phyloP scores from a whole-genome alignment of 2,329 filamentous ascomycete species.

The Colletotrichum liaoningense region DNA sequence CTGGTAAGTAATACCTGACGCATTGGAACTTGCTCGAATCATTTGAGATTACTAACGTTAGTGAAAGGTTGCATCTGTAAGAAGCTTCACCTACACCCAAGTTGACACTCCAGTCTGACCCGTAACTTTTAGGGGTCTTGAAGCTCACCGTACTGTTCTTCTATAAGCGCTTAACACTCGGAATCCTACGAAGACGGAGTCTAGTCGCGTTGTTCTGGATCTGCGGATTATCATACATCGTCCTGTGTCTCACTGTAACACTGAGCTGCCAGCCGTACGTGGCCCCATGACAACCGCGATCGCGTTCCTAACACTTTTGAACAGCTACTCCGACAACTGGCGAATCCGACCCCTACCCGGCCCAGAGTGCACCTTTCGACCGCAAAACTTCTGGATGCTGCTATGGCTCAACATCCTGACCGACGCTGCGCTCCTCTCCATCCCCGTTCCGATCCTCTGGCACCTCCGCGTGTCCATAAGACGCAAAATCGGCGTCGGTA shows the following conservation, averaged over 20 bases:
- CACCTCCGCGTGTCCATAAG: conserved; percentile 33
- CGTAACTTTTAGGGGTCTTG: conserved; percentile 36
- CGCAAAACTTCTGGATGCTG: conserved; percentile 41
- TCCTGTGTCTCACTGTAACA: conserved; percentile 33
- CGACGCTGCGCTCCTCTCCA: conserved; percentile 41
- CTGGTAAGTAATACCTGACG: neutral
- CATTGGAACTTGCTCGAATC: too few relatives aligned
- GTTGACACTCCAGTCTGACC: neutral
- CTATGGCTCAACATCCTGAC: conserved; percentile 40
- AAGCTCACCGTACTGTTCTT: conserved; percentile 44
- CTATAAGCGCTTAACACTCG: conserved; percentile 41
- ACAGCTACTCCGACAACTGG: conserved; percentile 38
- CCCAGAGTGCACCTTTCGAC: conserved; percentile 32
- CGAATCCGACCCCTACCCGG: conserved; percentile 39
- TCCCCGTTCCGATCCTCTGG: conserved; percentile 42
- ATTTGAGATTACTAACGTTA: too few relatives aligned
- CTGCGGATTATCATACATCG: conserved; percentile 36
- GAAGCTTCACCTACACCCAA: neutral
- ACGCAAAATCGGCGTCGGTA: conserved; percentile 38
- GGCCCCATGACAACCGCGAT: accelerated
- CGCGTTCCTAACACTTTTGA: neutral
- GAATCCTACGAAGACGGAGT: conserved; percentile 33
- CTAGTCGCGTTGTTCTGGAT: conserved; percentile 38
- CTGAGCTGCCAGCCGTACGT: conserved; percentile 37
- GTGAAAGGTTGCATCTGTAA: conserved; percentile 39